Conservation (phyloP, 2,329 filamentous ascomycete species). For the Emmonsiellopsis sp. region DNA sequence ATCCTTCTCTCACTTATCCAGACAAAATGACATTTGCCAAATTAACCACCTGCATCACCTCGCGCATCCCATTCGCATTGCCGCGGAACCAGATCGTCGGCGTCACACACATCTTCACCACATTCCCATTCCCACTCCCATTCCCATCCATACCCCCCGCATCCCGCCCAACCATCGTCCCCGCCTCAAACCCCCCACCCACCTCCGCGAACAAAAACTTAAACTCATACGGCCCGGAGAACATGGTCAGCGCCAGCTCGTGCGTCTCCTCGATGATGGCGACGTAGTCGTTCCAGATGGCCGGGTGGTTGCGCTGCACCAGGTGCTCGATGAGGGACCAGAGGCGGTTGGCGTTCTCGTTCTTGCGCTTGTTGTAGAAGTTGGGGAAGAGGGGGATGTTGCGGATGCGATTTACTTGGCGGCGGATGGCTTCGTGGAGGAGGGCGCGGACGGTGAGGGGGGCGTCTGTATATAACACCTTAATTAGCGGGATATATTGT, state of each 20-base stretch:
- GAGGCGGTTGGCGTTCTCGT: conserved; percentile 9
- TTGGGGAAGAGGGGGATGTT: conserved; percentile 17
- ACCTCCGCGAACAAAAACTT: conserved; percentile 17
- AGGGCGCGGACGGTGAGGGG: conserved; percentile 13
- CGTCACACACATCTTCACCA: conserved; percentile 15
- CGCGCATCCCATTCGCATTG: no score
- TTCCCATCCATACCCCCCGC: conserved; percentile 1
- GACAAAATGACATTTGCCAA: no score
- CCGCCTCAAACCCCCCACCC: conserved; percentile 17
- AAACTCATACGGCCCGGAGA: conserved; percentile 19
- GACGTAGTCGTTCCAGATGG: conserved; percentile 15
- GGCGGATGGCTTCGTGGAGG: conserved; percentile 13
- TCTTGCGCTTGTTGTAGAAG: conserved; percentile 15
- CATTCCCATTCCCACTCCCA: neutral
- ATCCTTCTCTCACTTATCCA: no score
- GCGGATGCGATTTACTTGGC: conserved; percentile 14
- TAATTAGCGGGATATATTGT: neutral
- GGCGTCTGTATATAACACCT: conserved; percentile 11
- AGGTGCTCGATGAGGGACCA: conserved; percentile 6
- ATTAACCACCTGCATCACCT: no score
- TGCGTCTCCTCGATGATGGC: conserved; percentile 22
- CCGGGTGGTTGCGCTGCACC: conserved; percentile 16
- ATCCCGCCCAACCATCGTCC: conserved; percentile 19
- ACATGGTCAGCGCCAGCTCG: conserved; percentile 19
- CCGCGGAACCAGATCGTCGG: conserved; percentile 10